Evolutionary conservation across 768 basidiomycete genomes (phyloP).

Genomic region (Boletellus ananas): DNA sequence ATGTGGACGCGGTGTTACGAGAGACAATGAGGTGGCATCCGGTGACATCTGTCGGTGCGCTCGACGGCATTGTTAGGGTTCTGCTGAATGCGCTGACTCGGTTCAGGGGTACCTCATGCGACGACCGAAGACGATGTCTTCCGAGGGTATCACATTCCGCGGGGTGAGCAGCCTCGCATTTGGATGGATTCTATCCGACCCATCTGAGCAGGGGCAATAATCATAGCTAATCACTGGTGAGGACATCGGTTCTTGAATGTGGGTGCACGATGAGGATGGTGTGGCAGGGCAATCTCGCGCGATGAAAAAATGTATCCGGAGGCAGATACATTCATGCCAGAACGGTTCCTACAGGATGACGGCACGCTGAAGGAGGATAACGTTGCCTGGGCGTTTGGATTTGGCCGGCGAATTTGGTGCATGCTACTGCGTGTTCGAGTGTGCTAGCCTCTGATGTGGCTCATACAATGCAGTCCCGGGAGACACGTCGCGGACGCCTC

Average conservation of each 20-base stretch:
- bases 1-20: constrained; percentile 31
- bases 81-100: not conserved
- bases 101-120: constrained; percentile 40
- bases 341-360: constrained; percentile 30
- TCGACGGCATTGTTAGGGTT: not conserved
- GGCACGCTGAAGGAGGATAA: constrained; percentile 16
- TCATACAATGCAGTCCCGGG: constrained; percentile 8
- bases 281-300: constrained; percentile 38
- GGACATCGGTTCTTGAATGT: not conserved
- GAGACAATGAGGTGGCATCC: constrained; percentile 32
- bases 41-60: constrained; percentile 24
- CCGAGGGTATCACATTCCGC: constrained; percentile 34
- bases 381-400: constrained; percentile 14
- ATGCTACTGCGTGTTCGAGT: not conserved
- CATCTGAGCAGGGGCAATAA: constrained; percentile 2
- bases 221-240: constrained; percentile 15
- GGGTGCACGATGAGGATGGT: not conserved
- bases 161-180: not conserved
- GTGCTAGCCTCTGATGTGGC: not conserved
- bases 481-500: constrained; percentile 22
- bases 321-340: constrained; percentile 34
- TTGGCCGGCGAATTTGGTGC: constrained; percentile 22
- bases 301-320: constrained; percentile 35
- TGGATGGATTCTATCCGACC: not conserved
- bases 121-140: constrained; percentile 36